These are phyloP conservation scores for Rhipidocladum racemiflorum DNA, from an alignment of 176 grass and related monocot genomes.

Conservation along the genomic window DNA sequence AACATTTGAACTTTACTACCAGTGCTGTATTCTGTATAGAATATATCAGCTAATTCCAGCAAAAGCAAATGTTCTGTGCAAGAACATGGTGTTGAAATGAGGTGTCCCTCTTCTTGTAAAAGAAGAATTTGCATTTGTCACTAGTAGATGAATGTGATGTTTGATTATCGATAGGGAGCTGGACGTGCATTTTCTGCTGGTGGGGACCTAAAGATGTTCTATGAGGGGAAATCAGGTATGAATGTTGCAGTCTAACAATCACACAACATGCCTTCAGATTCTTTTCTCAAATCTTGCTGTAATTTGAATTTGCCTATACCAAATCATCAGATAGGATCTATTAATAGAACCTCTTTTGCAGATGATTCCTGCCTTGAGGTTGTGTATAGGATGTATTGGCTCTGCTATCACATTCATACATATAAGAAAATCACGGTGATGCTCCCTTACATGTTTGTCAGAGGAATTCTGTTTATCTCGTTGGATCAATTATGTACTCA, in stretches of 20 bases:
- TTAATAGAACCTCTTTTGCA: slow-evolving; percentile 33
- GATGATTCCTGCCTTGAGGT: slow-evolving; percentile 91
- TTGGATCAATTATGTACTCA: neutral
- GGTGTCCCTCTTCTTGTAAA: neutral
- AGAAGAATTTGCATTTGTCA: neutral
- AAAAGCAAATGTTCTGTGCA: neutral
- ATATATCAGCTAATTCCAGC: neutral
- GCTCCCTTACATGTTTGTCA: neutral
- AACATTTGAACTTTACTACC: neutral
- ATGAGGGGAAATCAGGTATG: slow-evolving; percentile 83
- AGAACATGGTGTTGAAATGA: neutral
- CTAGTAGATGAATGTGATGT: neutral
- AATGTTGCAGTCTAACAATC: neutral
- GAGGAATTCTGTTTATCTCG: neutral
- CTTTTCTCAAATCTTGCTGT: neutral
- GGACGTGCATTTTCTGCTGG: slow-evolving; percentile 92
- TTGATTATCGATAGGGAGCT: slow-evolving; percentile 50
- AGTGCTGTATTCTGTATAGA: neutral
- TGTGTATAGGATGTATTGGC: slow-evolving; percentile 98
- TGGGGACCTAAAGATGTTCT: slow-evolving; percentile 98
- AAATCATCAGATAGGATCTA: neutral
- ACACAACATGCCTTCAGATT: neutral
- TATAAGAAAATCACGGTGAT: slow-evolving; percentile 82
- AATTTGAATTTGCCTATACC: neutral
- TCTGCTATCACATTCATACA: slow-evolving; percentile 95